Percentiles rank a stretch among this genome's conserved stretches.
Evolutionary conservation across 2,329 filamentous ascomycete genomes (phyloP).

Genomic region (Cladophialophora chaetospira): DNA sequence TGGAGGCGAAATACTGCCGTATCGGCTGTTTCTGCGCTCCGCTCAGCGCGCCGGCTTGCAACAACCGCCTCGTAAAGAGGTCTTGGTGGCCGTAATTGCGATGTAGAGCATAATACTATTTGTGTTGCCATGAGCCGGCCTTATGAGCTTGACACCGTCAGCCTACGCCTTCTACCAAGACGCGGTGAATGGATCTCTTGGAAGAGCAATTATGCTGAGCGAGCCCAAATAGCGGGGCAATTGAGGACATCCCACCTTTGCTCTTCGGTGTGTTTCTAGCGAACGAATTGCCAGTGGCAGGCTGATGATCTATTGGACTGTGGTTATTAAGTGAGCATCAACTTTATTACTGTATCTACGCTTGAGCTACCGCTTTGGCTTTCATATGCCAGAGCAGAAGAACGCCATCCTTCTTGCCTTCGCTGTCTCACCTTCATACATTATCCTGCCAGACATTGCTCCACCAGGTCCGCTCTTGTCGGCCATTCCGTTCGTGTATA

Average conservation of each 20-base stretch:
- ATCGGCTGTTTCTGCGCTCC: constrained; percentile 2
- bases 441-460: constrained; percentile 9
- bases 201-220: constrained; percentile 4
- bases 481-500: constrained; percentile 15
- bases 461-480: constrained; percentile 15
- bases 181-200: too few species aligned
- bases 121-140: background rate
- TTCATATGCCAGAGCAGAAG: constrained; percentile 21
- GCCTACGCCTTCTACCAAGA: background rate
- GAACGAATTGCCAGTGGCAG: background rate
- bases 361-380: constrained; percentile 11
- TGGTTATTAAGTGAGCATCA: constrained; percentile 14
- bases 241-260: constrained; percentile 19
- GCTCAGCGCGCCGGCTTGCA: background rate
- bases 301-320: background rate
- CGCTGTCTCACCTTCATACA: constrained; percentile 18
- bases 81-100: background rate
- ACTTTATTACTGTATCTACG: constrained; percentile 13
- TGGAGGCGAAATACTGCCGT: background rate
- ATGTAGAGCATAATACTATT: background rate
- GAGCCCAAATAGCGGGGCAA: constrained; percentile 12
- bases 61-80: background rate
- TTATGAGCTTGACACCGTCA: constrained; percentile 8
- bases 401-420: constrained; percentile 5
- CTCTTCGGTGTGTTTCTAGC: constrained; percentile 3